A percentile compares a stretch with the other conserved stretches of the same genome.
These are phyloP conservation scores for Dinochytrium kinnereticum DNA, from an alignment of 371 early-diverging fungal genomes.

Conservation along the genomic window DNA sequence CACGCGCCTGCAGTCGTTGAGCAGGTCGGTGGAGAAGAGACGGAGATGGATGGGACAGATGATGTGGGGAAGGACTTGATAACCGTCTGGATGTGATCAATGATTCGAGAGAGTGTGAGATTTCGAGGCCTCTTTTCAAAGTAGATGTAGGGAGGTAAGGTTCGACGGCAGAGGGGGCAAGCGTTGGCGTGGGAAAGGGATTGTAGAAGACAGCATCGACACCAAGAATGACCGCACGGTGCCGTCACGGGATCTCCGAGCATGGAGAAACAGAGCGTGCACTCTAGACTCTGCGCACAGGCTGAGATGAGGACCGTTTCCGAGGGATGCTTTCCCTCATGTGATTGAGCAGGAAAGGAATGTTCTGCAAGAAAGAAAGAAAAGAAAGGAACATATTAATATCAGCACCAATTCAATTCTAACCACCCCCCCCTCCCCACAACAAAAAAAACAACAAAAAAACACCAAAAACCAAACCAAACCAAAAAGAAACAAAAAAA, in stretches of 20 bases:
- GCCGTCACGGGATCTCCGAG: slow-evolving; percentile 64
- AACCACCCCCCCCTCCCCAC: too few relatives aligned
- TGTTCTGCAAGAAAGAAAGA: too few relatives aligned
- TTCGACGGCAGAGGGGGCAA: slow-evolving; percentile 59
- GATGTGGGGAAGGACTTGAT: neutral
- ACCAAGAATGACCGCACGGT: slow-evolving; percentile 76
- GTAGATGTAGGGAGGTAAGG: slow-evolving; percentile 38
- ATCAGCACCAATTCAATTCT: too few relatives aligned
- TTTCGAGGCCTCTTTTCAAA: slow-evolving; percentile 14
- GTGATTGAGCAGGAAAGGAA: too few relatives aligned
- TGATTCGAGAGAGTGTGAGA: neutral
- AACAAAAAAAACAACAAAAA: neutral
- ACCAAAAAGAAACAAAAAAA: neutral
- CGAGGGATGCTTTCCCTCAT: too few relatives aligned
- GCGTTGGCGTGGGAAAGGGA: slow-evolving; percentile 50
- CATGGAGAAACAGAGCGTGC: slow-evolving; percentile 61
- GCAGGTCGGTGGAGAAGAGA: neutral
- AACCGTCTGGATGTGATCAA: neutral
- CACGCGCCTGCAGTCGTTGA: neutral
- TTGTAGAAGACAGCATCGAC: slow-evolving; percentile 63
- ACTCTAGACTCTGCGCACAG: slow-evolving; percentile 56
- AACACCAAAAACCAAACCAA: neutral
- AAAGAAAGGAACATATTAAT: too few relatives aligned
- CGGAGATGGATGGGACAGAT: neutral
- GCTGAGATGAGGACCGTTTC: too few relatives aligned